Percentiles rank a stretch among this genome's conserved stretches.
Evolutionary conservation across 495 filamentous ascomycete genomes (phyloP).

Genomic region (Aspergillus sparsus): DNA sequence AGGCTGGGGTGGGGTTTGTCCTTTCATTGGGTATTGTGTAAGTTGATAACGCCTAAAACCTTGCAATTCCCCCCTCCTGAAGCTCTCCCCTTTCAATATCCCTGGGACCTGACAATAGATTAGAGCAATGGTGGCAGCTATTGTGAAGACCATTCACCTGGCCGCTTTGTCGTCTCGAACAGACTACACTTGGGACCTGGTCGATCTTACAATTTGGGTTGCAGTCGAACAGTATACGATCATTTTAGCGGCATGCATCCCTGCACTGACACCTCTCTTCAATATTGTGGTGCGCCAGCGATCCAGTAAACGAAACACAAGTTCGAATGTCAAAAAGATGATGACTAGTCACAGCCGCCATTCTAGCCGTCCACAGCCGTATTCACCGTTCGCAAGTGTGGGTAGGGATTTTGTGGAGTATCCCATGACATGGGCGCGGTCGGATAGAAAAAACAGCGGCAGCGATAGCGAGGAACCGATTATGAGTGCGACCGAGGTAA

Average conservation of each 20-base stretch:
- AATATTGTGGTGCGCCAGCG: slow-evolving; percentile 14
- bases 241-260: slow-evolving; percentile 20
- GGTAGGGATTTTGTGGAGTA: slow-evolving; percentile 15
- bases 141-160: slow-evolving; percentile 20
- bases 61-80: background rate
- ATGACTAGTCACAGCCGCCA: background rate
- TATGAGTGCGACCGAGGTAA: slow-evolving; percentile 3
- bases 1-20: slow-evolving; percentile 14
- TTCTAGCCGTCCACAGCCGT: slow-evolving; percentile 6
- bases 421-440: slow-evolving; percentile 10
- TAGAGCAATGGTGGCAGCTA: slow-evolving; percentile 23
- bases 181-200: slow-evolving; percentile 15
- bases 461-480: slow-evolving; percentile 16
- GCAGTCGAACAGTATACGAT: slow-evolving; percentile 20
- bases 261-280: slow-evolving; percentile 16
- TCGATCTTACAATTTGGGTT: slow-evolving; percentile 15
- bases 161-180: slow-evolving; percentile 2
- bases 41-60: background rate
- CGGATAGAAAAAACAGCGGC: background rate
- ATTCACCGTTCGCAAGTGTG: slow-evolving; percentile 13
- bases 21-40: slow-evolving; percentile 22
- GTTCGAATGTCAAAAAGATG: background rate
- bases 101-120: background rate
- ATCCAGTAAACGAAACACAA: slow-evolving; percentile 9
- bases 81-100: background rate